Evolutionary conservation across 306 rosid species (phyloP).

Genomic region (Begonia peltatifolia): DNA sequence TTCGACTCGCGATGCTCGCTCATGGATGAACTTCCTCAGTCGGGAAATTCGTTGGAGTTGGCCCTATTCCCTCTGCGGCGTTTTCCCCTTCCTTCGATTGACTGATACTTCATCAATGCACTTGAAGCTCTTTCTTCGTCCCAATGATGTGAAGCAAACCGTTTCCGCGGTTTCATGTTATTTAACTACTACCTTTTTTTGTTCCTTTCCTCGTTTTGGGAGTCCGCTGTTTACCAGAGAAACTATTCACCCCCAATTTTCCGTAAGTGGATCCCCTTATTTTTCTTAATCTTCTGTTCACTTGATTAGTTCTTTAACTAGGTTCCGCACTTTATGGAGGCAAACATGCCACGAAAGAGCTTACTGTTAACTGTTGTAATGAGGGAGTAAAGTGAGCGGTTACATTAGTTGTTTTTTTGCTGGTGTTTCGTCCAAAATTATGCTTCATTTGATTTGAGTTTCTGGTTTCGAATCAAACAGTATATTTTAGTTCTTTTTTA

Average conservation of each 20-base stretch:
- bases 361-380: no score
- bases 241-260: neutral
- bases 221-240: slow-evolving; percentile 1
- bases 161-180: neutral
- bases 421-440: no score
- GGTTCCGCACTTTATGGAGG: no score
- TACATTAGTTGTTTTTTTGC: no score
- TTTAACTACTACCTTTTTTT: neutral
- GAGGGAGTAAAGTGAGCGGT: no score
- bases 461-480: neutral
- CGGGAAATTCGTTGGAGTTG: no score
- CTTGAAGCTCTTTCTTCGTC: neutral
- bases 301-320: neutral
- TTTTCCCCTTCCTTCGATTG: no score
- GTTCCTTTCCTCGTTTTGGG: slow-evolving; percentile 1
- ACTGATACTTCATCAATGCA: slow-evolving; percentile 1
- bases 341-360: no score
- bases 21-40: neutral
- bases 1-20: no score
- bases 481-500: neutral
- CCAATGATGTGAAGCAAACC: neutral
- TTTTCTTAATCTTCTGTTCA: neutral
- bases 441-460: no score
- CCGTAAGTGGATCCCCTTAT: slow-evolving; percentile 9
- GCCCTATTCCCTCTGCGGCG: neutral